Conservation (phyloP, 768 basidiomycete species). For the Amanita molliuscula region DNA sequence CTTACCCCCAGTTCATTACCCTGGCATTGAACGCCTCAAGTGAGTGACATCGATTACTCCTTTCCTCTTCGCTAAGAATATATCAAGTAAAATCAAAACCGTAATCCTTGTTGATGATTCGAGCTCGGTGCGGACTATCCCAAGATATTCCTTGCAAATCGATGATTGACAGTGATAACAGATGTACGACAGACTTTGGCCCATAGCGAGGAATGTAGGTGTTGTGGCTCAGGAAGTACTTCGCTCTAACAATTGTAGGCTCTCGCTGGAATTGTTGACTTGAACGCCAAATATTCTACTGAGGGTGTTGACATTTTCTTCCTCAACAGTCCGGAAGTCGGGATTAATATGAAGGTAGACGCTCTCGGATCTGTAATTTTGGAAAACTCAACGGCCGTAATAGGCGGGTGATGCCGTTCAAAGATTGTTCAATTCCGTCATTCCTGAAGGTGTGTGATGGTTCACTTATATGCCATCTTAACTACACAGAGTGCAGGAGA, state of each 20-base stretch:
- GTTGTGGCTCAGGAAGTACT: neutral
- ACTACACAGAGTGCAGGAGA: slow-evolving; percentile 4
- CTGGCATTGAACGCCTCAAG: slow-evolving; percentile 7
- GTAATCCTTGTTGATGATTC: slow-evolving; percentile 16
- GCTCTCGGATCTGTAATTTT: neutral
- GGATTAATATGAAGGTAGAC: neutral
- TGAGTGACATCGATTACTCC: neutral
- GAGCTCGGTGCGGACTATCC: slow-evolving; percentile 9
- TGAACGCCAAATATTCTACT: slow-evolving; percentile 10
- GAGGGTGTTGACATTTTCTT: slow-evolving; percentile 60
- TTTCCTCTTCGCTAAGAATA: neutral
- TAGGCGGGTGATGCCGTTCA: slow-evolving; percentile 9
- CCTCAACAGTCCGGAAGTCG: slow-evolving; percentile 28
- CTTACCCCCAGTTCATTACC: neutral
- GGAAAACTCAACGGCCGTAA: neutral
- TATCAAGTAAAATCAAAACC: slow-evolving; percentile 12
- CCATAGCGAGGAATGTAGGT: slow-evolving; percentile 11
- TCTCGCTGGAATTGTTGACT: slow-evolving; percentile 8
- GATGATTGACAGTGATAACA: neutral
- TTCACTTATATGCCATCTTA: neutral
- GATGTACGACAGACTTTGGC: slow-evolving; percentile 14
- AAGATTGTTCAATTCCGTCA: slow-evolving; percentile 9
- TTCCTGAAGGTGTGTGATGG: slow-evolving; percentile 7
- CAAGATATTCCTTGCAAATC: neutral
- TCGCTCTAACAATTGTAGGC: neutral